phyloP scores from a whole-genome alignment of 208 protist genomes.

The Crithidia brevicula region DNA sequence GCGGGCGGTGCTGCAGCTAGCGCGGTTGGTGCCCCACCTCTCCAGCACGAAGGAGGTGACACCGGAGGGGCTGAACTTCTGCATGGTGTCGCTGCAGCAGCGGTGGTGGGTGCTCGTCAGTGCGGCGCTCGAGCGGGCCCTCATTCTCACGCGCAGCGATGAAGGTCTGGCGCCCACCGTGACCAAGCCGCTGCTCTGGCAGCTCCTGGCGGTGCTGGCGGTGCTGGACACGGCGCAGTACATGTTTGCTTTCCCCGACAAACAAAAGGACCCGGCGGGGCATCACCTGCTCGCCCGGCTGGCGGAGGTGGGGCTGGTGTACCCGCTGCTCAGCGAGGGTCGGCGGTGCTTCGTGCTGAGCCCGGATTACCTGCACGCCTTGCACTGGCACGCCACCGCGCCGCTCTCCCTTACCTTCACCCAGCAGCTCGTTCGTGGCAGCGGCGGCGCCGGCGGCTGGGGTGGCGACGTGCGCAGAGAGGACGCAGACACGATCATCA shows the following conservation, averaged over 20 bases:
- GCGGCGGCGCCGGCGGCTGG: neutral
- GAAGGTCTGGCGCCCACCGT: constrained; percentile 10
- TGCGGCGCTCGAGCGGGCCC: constrained; percentile 73
- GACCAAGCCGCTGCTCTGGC: constrained; percentile 61
- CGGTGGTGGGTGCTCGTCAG: constrained; percentile 87
- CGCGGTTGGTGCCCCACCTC: constrained; percentile 46
- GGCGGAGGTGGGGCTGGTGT: constrained; percentile 82
- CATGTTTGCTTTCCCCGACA: constrained; percentile 68
- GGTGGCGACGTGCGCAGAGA: constrained; percentile 58
- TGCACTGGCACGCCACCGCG: constrained; percentile 66
- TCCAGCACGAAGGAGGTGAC: constrained; percentile 38
- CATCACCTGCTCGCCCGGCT: constrained; percentile 78
- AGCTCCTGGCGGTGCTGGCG: constrained; percentile 76
- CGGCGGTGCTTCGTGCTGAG: constrained; percentile 73
- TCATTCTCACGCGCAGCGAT: constrained; percentile 35
- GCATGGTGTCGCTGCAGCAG: constrained; percentile 85
- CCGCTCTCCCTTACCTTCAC: constrained; percentile 67
- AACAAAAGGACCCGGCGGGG: constrained; percentile 50
- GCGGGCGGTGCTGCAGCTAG: constrained; percentile 57
- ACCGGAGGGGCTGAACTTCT: constrained; percentile 76
- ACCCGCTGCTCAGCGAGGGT: constrained; percentile 54
- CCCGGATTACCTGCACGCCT: constrained; percentile 75
- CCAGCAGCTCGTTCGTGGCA: constrained; percentile 26
- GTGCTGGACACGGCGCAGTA: constrained; percentile 54
- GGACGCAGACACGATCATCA: constrained; percentile 92